Percentiles rank a stretch among this genome's conserved stretches.
phyloP scores from a whole-genome alignment of 768 basidiomycete genomes.

The Exidia glandulosa region DNA sequence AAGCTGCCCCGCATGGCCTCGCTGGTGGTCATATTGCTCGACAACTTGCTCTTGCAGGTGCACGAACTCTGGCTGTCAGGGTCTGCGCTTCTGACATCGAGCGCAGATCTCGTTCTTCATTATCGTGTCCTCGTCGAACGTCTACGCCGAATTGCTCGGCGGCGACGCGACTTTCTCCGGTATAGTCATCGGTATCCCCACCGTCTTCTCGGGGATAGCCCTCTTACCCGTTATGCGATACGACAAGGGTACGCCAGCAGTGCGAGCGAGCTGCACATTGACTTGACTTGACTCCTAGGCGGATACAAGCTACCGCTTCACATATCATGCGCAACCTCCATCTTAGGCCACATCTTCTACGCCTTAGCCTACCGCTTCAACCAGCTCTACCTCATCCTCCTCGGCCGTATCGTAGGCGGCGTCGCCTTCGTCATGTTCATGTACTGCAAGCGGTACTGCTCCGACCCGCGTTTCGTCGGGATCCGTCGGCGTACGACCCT shows the following conservation, averaged over 20 bases:
- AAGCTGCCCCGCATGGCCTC: conserved; percentile 38
- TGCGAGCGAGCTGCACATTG: background rate
- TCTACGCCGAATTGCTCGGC: conserved; percentile 50
- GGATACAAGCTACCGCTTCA: conserved; percentile 43
- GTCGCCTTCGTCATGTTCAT: conserved; percentile 45
- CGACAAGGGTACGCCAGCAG: conserved; percentile 36
- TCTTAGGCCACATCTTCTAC: conserved; percentile 50
- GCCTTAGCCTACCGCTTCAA: conserved; percentile 47
- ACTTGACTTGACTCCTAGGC: conserved; percentile 18
- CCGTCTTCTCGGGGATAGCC: conserved; percentile 45
- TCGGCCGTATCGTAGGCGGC: conserved; percentile 56
- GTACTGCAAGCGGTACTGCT: conserved; percentile 60
- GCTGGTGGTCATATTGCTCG: conserved; percentile 31
- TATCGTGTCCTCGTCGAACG: conserved; percentile 53
- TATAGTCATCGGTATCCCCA: conserved; percentile 56
- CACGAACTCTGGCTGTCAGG: background rate
- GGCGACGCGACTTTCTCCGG: conserved; percentile 64
- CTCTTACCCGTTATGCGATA: conserved; percentile 44
- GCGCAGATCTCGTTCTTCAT: conserved; percentile 56
- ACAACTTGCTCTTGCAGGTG: conserved; percentile 38
- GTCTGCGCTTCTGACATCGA: background rate
- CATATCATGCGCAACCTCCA: conserved; percentile 38
- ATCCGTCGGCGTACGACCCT: conserved; percentile 50
- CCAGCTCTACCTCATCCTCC: conserved; percentile 57
- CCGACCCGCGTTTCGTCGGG: conserved; percentile 57